Conservation (phyloP, 116 monocot species). For the Iris pallida region DNA sequence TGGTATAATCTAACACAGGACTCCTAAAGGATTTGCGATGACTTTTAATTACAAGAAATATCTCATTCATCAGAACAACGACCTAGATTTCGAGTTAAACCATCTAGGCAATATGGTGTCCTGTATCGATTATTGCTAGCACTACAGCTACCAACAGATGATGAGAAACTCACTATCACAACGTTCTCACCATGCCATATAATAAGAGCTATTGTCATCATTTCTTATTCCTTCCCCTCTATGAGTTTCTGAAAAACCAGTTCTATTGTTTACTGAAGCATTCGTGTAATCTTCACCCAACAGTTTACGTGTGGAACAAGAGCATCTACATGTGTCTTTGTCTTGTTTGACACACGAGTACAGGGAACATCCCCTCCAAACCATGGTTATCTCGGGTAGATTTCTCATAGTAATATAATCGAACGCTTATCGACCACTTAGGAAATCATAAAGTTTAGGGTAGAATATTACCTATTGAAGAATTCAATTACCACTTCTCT, state of each 20-base stretch:
- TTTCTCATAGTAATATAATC: too few relatives aligned
- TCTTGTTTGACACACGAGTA: too few relatives aligned
- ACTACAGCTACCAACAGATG: slow-evolving; percentile 73
- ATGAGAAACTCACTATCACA: slow-evolving; percentile 26
- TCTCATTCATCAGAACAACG: slow-evolving; percentile 27
- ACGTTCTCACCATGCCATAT: slow-evolving; percentile 10
- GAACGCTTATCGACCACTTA: too few relatives aligned
- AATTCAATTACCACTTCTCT: too few relatives aligned
- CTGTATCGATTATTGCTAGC: slow-evolving; percentile 26
- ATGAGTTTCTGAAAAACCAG: slow-evolving; percentile 16
- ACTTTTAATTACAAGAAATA: slow-evolving; percentile 1
- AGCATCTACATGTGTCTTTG: too few relatives aligned
- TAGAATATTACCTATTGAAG: too few relatives aligned
- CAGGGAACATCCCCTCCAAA: too few relatives aligned
- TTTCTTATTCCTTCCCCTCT: not conserved
- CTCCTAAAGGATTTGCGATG: not conserved
- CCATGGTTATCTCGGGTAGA: too few relatives aligned
- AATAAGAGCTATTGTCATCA: not conserved
- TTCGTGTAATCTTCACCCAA: slow-evolving; percentile 37
- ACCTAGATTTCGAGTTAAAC: slow-evolving; percentile 16
- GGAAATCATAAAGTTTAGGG: too few relatives aligned
- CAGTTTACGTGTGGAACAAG: slow-evolving; percentile 30
- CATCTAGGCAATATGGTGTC: slow-evolving; percentile 8
- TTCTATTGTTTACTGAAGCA: slow-evolving; percentile 20
- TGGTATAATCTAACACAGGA: not conserved